Evolutionary conservation across 208 protist species (phyloP).

Genomic region (Spongospora subterranea): DNA sequence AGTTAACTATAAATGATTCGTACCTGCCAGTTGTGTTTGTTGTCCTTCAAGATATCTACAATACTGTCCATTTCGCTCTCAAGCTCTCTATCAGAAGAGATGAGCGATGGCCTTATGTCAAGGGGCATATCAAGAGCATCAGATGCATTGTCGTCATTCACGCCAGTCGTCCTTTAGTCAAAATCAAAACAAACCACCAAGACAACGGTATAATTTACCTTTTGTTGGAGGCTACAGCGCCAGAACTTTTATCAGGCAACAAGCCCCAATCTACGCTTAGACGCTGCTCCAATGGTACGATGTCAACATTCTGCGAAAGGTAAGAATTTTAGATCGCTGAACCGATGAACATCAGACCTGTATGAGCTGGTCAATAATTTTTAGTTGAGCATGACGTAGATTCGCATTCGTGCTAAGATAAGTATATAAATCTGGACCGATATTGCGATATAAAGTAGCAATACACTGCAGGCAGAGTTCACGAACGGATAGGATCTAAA

Average conservation of each 20-base stretch:
- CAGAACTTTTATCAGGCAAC: neutral
- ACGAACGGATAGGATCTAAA: neutral
- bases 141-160: neutral
- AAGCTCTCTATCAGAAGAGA: neutral
- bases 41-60: neutral
- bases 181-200: neutral
- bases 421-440: neutral
- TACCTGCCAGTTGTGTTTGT: neutral
- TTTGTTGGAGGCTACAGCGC: neutral
- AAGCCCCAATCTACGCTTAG: neutral
- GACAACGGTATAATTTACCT: neutral
- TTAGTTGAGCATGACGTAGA: neutral
- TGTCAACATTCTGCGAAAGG: neutral
- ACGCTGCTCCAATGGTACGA: neutral
- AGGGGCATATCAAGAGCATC: neutral
- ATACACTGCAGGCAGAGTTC: neutral
- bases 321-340: too few species aligned
- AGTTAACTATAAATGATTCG: neutral
- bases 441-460: neutral
- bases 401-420: neutral
- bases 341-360: neutral
- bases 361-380: neutral
- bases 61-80: neutral
- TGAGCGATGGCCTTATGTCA: neutral
- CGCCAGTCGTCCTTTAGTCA: neutral